A percentile compares a stretch with the other conserved stretches of the same genome.
These are phyloP conservation scores for Royoungia palumana DNA, from an alignment of 768 basidiomycete genomes.

Conservation along the genomic window DNA sequence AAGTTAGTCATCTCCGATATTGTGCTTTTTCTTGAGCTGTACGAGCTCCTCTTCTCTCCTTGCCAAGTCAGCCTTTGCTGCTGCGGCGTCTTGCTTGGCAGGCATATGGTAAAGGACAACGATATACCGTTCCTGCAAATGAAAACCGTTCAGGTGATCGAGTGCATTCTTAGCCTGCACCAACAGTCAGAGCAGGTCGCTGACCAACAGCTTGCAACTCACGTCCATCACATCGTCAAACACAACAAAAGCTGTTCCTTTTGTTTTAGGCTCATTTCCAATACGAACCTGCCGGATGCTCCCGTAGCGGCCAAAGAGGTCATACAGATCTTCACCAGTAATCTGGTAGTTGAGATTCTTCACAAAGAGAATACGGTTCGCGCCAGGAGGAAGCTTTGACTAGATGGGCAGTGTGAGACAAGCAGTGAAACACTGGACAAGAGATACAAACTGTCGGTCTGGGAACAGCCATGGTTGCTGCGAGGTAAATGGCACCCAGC, in stretches of 20 bases:
- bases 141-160: constrained; percentile 96
- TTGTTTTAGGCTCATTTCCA: constrained; percentile 88
- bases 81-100: constrained; percentile 91
- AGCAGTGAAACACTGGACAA: background rate
- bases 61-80: constrained; percentile 88
- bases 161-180: constrained; percentile 91
- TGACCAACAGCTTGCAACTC: constrained; percentile 25
- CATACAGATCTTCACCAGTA: constrained; percentile 91
- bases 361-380: constrained; percentile 88
- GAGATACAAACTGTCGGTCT: constrained; percentile 56
- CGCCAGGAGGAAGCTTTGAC: constrained; percentile 89
- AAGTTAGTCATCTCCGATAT: constrained; percentile 72
- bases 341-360: constrained; percentile 93
- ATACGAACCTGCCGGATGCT: constrained; percentile 94
- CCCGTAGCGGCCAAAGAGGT: constrained; percentile 96
- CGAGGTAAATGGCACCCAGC: too few species aligned
- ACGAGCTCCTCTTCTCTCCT: constrained; percentile 87
- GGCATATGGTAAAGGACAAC: constrained; percentile 98
- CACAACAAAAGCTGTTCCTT: constrained; percentile 95
- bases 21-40: constrained; percentile 80
- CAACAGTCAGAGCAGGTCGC: constrained; percentile 13
- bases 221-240: constrained; percentile 97
- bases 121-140: constrained; percentile 96
- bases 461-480: constrained; percentile 53
- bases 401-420: constrained; percentile 25